Evolutionary conservation across 2,329 filamentous ascomycete species (phyloP).

Genomic region (Coniochaeta sp.): DNA sequence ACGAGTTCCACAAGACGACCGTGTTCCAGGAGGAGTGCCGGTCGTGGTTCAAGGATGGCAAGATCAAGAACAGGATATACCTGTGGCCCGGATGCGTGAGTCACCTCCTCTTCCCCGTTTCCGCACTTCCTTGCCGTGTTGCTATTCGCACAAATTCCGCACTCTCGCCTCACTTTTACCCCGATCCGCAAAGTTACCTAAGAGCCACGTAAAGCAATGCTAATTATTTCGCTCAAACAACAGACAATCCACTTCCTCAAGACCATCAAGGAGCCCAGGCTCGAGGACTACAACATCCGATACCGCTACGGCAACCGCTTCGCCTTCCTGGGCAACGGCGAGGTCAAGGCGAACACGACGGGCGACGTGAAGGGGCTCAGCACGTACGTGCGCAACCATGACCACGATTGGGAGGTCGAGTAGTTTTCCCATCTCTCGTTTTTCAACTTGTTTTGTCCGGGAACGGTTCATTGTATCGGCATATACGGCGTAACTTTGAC

Average conservation of each 20-base stretch:
- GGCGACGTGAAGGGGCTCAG: constrained; percentile 31
- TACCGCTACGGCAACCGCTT: constrained; percentile 1
- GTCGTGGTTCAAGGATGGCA: constrained; percentile 2
- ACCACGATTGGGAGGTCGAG: constrained; percentile 37
- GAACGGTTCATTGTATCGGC: too few relatives aligned
- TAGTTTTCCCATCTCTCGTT: constrained; percentile 14
- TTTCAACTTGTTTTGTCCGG: background rate
- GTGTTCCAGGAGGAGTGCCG: constrained; percentile 32
- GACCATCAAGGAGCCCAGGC: background rate
- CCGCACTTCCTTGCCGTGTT: too few relatives aligned
- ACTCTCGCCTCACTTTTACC: too few relatives aligned
- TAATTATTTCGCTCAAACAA: background rate
- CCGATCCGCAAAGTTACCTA: too few relatives aligned
- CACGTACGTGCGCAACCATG: constrained; percentile 34
- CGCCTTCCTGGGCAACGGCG: constrained; percentile 8
- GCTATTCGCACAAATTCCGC: too few relatives aligned
- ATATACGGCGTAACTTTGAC: too few relatives aligned
- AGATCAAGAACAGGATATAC: constrained; percentile 23
- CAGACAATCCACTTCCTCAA: constrained; percentile 2
- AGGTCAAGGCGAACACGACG: constrained; percentile 34
- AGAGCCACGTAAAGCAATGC: too few relatives aligned
- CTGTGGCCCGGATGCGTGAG: constrained; percentile 24
- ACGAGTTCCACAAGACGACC: constrained; percentile 34
- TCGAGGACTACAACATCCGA: background rate
- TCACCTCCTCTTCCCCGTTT: background rate